Evolutionary conservation across 2,329 filamentous ascomycete genomes (phyloP), one percentile per base, ranked within the genome.

Genomic region (Acrocalymma vagum): DNA sequence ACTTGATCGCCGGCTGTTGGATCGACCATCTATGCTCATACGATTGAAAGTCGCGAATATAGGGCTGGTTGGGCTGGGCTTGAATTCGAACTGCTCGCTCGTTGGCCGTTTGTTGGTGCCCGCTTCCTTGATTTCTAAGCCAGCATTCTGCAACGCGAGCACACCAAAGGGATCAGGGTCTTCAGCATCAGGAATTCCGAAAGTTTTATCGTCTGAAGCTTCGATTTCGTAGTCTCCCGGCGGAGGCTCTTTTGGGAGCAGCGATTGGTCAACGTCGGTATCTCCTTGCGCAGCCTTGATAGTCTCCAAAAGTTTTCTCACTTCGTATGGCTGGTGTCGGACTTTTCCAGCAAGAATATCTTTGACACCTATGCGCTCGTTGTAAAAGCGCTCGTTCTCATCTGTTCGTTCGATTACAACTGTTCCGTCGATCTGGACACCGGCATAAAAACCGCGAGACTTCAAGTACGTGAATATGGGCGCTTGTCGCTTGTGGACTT

Each of bases 121-220:
- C n/a, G 92, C 92, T 72, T 96, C 92, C 36, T 88, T 83, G 53
- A 97, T 94, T 57, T 93, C 89, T 40, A 96, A 75, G 3, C 93
- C 93, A 46, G 91, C 88, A 75, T 90, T 86, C 64, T 96, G 90
- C n/a, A 97, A 74, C 6, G 93, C 92, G 51, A 92, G 81, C 17
- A 96, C 88, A 16, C 93, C 93, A 62, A 89, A 97, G 0, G 93
- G 93, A 65, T 97, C 93, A 0, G 92, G 91, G 57, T 97, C 93
- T 38, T 91, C 84, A 3, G 76, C 72, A 49, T 86, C 84, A 1
- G 90, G 91, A 11, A 96, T 77, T 2, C 92, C 92, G 71, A 96
- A 96, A 2, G 74, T 73, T 20, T 78, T 71, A 6, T 71, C 72
- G n/a, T 70, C 50, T 62, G 59, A 52, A 63, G 56, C 52, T 38